Conservation (phyloP, 345 rosid species). For the Brassica napus region DNA sequence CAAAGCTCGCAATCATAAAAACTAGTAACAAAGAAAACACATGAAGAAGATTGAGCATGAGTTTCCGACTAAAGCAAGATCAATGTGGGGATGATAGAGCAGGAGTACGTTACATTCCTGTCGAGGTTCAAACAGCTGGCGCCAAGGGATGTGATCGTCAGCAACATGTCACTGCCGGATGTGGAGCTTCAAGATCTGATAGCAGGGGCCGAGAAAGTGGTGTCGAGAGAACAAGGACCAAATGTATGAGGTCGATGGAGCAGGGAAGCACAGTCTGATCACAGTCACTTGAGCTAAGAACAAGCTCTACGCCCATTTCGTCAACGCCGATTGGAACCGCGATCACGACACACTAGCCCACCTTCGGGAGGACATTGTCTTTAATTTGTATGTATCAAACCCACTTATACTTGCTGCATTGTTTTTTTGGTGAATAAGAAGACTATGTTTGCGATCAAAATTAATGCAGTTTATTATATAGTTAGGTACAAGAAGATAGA, state of each 20-base stretch:
- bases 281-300: slow-evolving; percentile 81
- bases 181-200: slow-evolving; percentile 80
- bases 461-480: background rate
- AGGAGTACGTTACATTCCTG: slow-evolving; percentile 78
- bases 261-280: slow-evolving; percentile 69
- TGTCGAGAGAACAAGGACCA: slow-evolving; percentile 60
- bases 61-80: too few relatives aligned
- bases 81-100: slow-evolving; percentile 42
- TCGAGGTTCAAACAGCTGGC: slow-evolving; percentile 76
- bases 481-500: too few relatives aligned
- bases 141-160: slow-evolving; percentile 65
- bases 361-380: slow-evolving; percentile 48
- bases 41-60: too few relatives aligned
- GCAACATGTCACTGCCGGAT: slow-evolving; percentile 73
- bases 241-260: slow-evolving; percentile 76
- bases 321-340: slow-evolving; percentile 85
- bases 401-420: background rate
- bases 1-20: too few relatives aligned
- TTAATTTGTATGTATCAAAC: background rate
- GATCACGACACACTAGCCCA: slow-evolving; percentile 75
- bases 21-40: too few relatives aligned
- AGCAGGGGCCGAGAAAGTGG: slow-evolving; percentile 66
- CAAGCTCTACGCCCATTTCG: slow-evolving; percentile 87
- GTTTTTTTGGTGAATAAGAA: slow-evolving; percentile 1
- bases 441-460: background rate